Conservation (phyloP, 495 filamentous ascomycete species). For the Penicillium mononematosum region DNA sequence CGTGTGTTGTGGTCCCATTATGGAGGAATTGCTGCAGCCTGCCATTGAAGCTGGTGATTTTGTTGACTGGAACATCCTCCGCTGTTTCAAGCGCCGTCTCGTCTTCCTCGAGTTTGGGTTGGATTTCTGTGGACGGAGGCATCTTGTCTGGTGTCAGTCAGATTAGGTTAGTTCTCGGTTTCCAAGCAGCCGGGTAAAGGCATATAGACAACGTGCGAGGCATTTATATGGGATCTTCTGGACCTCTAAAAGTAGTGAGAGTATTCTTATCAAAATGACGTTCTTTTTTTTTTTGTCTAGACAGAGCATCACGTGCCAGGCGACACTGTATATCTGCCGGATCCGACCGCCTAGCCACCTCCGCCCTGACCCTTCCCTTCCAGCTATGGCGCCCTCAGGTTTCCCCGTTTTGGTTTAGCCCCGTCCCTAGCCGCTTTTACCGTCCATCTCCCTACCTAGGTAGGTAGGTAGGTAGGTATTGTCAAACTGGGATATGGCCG, state of each 20-base stretch:
- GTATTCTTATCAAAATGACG: constrained; percentile 1
- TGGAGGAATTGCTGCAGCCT: constrained; percentile 49
- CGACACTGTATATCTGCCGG: too few relatives aligned
- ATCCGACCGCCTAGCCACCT: too few relatives aligned
- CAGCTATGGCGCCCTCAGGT: too few relatives aligned
- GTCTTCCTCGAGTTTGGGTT: background rate
- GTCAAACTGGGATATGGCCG: too few relatives aligned
- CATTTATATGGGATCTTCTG: background rate
- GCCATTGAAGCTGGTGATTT: constrained; percentile 53
- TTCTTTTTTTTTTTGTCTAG: background rate
- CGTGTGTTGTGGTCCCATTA: constrained; percentile 14
- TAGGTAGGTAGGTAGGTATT: too few relatives aligned
- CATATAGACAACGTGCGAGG: background rate
- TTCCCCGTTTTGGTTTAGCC: too few relatives aligned
- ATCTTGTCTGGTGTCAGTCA: constrained; percentile 11
- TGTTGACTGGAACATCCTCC: constrained; percentile 38
- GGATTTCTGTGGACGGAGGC: background rate
- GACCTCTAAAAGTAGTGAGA: background rate
- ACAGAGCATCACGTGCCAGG: constrained; percentile 5
- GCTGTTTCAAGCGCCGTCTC: background rate
- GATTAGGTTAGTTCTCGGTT: background rate
- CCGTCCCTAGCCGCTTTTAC: too few relatives aligned
- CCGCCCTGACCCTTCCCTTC: too few relatives aligned
- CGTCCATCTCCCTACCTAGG: too few relatives aligned
- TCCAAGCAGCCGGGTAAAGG: too few relatives aligned